Base-by-base conservation (phyloP, 106 monocot species). In the Chionographis japonica region DNA sequence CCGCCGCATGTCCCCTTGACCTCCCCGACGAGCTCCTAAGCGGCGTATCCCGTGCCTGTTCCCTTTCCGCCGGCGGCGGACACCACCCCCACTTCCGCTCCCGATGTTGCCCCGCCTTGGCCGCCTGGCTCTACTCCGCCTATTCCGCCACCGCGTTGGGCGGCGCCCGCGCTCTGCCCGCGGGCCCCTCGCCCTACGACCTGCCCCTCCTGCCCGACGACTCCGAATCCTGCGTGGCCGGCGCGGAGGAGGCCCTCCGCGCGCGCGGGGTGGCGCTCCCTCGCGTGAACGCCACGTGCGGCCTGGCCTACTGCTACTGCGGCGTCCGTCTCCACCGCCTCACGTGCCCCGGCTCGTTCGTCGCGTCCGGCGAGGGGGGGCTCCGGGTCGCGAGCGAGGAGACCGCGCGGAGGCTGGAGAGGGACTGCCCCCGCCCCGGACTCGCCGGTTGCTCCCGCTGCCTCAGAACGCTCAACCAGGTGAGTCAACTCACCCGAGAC, bases 41-140 rank as follows among this genome's bases (percentile, higher is more conserved):
- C 50, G 67, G 77, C 73, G 71, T 83, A 41, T 61, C 77, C 77
- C 39, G 50, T 50, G 55, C 84, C 40, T 79, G 80, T 80, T 78
- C 27, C 27, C 27, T 27, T 27, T 27, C 71, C 60, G 18, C 66
- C 37, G 56, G 83, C 68, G 16, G 56, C 46, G 42, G 46, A 37
- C 13, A n/a, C 67, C 37, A 20, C 63, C 57, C 68, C 15, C 43
- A 71, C 20, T 41, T 71, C 54, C 68, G 69, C 63, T 53, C 79
- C 41, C 84, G 60, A 59, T 95, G 88, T 75, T 95, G 95, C 78
- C 91, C 95, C 1, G 51, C 88, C 7, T 77, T 95, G 58, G 78
- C 83, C 54, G 95, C 91, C 40, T 82, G 80, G 75, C 79, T 95
- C 42, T 82, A 79, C 83, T 76, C 90, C 11, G 83, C 94, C 6